phyloP scores from a whole-genome alignment of 2,329 filamentous ascomycete genomes.

The Boeremia lycopersici region DNA sequence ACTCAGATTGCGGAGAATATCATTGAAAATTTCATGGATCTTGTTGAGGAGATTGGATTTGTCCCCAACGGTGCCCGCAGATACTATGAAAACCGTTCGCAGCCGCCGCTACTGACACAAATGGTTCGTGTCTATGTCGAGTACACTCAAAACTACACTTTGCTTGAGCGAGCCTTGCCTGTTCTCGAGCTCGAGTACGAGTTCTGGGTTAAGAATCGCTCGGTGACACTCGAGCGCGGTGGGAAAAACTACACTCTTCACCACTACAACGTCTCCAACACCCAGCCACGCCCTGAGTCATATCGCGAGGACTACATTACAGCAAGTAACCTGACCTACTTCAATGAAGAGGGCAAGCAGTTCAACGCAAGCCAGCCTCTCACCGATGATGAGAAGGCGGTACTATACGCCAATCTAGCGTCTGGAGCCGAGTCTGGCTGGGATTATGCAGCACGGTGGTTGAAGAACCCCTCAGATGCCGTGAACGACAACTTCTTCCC shows the following conservation, averaged over 20 bases:
- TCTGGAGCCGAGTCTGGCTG: constrained; percentile 70
- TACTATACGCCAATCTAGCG: constrained; percentile 67
- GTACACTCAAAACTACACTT: constrained; percentile 66
- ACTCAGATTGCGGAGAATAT: constrained; percentile 68
- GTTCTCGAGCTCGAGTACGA: constrained; percentile 67
- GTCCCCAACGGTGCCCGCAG: constrained; percentile 71
- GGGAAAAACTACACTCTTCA: constrained; percentile 62
- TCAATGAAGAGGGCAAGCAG: constrained; percentile 62
- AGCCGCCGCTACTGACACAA: constrained; percentile 68
- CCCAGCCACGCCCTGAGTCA: constrained; percentile 70
- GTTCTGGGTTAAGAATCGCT: constrained; percentile 68
- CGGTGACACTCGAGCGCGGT: constrained; percentile 57
- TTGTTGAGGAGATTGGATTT: constrained; percentile 69
- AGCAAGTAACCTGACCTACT: constrained; percentile 69
- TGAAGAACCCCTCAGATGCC: constrained; percentile 63
- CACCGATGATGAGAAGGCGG: constrained; percentile 58
- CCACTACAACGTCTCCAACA: constrained; percentile 67
- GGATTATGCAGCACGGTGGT: constrained; percentile 68
- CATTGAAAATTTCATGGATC: constrained; percentile 72
- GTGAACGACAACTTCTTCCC: constrained; percentile 68
- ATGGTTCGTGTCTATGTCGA: constrained; percentile 71
- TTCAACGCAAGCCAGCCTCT: constrained; percentile 61
- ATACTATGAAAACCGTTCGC: constrained; percentile 72
- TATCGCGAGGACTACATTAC: constrained; percentile 70
- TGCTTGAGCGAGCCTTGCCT: constrained; percentile 66